These are phyloP conservation scores for Penicilliopsis zonata DNA, from an alignment of 495 filamentous ascomycete species.

Conservation along the genomic window DNA sequence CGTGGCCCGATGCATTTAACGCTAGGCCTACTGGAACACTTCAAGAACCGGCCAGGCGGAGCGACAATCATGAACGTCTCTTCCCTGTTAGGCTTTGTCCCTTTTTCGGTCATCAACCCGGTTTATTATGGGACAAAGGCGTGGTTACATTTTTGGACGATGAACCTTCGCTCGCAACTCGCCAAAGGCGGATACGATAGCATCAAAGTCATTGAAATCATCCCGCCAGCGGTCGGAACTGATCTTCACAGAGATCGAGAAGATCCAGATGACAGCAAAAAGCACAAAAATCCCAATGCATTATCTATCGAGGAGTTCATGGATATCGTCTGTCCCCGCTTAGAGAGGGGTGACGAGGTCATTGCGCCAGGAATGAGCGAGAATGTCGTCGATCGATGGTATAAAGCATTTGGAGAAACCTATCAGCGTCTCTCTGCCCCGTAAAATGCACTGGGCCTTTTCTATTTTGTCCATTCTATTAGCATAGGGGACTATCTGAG, in stretches of 20 bases:
- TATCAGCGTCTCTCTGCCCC: no score
- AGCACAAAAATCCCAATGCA: conserved; percentile 27
- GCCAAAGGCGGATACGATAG: conserved; percentile 10
- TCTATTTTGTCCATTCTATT: no score
- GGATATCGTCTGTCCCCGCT: conserved; percentile 19
- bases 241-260: conserved; percentile 36
- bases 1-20: conserved; percentile 37
- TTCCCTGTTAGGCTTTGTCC: conserved; percentile 30
- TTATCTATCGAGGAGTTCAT: conserved; percentile 35
- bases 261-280: conserved; percentile 40
- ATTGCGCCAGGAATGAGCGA: conserved; percentile 20
- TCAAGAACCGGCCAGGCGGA: conserved; percentile 14
- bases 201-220: conserved; percentile 33
- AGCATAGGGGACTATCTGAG: no score
- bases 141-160: conserved; percentile 35
- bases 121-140: conserved; percentile 39
- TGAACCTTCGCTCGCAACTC: conserved; percentile 33
- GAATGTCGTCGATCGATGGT: conserved; percentile 25
- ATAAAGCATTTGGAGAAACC: conserved; percentile 16
- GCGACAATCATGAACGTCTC: conserved; percentile 34
- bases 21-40: conserved; percentile 26
- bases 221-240: conserved; percentile 33
- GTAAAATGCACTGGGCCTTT: no score
- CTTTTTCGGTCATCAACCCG: conserved; percentile 30
- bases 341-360: conserved; percentile 25